Percentiles rank a stretch among this genome's conserved stretches.
phyloP scores from a whole-genome alignment of 2,329 filamentous ascomycete genomes.

The Xylariaceae sp. region DNA sequence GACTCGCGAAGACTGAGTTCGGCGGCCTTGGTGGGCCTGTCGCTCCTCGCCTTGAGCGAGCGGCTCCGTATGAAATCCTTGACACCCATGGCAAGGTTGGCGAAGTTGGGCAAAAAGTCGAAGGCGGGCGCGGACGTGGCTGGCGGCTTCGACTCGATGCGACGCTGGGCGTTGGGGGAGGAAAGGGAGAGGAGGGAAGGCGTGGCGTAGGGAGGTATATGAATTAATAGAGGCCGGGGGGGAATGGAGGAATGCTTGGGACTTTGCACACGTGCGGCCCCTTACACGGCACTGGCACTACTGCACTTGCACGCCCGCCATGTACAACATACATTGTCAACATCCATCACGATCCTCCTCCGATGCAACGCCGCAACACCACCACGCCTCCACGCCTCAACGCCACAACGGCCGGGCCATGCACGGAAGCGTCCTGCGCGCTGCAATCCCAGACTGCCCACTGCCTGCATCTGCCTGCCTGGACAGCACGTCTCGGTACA shows the following conservation, averaged over 20 bases:
- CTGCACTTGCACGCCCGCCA: neutral
- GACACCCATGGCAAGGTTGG: slow-evolving; percentile 37
- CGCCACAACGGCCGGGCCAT: too few relatives aligned
- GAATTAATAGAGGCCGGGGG: neutral
- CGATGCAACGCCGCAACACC: too few relatives aligned
- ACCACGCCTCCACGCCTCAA: too few relatives aligned
- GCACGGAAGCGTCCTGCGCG: too few relatives aligned
- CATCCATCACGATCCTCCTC: neutral
- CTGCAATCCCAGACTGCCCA: too few relatives aligned
- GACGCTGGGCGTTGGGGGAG: slow-evolving; percentile 8
- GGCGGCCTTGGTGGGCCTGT: slow-evolving; percentile 49
- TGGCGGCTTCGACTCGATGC: slow-evolving; percentile 7
- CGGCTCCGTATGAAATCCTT: slow-evolving; percentile 44
- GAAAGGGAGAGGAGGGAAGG: slow-evolving; percentile 7
- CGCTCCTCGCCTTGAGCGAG: slow-evolving; percentile 38
- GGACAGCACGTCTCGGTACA: too few relatives aligned
- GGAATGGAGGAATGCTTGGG: neutral
- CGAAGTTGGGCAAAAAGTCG: too few relatives aligned
- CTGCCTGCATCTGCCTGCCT: too few relatives aligned
- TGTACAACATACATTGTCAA: neutral
- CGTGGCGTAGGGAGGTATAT: neutral
- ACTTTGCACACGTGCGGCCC: neutral
- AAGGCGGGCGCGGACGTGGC: neutral
- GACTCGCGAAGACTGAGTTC: slow-evolving; percentile 64
- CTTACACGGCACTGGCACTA: neutral